Evolutionary conservation across 257 asterid genomes (phyloP), one percentile per base, ranked within the genome.

Genomic region (Solanum neorickii): DNA sequence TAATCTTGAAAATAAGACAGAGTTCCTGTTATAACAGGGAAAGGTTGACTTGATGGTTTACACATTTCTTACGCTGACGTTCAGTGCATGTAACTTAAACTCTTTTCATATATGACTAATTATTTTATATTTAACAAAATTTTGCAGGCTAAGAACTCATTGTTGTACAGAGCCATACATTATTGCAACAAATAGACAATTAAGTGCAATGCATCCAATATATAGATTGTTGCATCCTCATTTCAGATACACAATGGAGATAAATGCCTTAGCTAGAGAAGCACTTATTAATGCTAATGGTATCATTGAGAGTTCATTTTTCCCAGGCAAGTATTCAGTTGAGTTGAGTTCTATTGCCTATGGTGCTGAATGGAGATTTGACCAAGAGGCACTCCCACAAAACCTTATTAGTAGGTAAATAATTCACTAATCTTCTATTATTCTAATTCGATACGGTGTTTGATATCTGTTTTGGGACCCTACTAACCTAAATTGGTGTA

Each of bases 201-300:
- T 96, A 4, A 95, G 99, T 16, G 92, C 93, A 37, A 89, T 95
- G 96, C 99, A 96, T 86, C 99, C 98, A 0, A 94, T 96, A 13
- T 87, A 92, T 77, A 90, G 96, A 87, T 89, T 95, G n/a, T 59
- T 96, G 83, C 95, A 92, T 47, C 99, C 99, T 75, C 98, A 94
- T 84, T 87, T 95, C 5, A 92, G 98, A 7, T 96, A 94, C 94
- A 96, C 99, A n/a, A 94, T 96, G 98, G 96, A 94, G 91, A 96
- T 96, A 42, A 96, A 96, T 33, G 95, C 96, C 6, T 85, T 94
- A 87, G 99, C 98, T 21, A 98, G 99, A 14, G 82, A 39, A 59
- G 88, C 87, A 2, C 95, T 96, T 59, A 88, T 96, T 21, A 96
- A 93, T 72, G 93, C 90, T 2, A 23, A 46, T 31, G 98, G 99